These are phyloP conservation scores for Aspergillus sparsus DNA, from an alignment of 495 filamentous ascomycete genomes.

Conservation along the genomic window DNA sequence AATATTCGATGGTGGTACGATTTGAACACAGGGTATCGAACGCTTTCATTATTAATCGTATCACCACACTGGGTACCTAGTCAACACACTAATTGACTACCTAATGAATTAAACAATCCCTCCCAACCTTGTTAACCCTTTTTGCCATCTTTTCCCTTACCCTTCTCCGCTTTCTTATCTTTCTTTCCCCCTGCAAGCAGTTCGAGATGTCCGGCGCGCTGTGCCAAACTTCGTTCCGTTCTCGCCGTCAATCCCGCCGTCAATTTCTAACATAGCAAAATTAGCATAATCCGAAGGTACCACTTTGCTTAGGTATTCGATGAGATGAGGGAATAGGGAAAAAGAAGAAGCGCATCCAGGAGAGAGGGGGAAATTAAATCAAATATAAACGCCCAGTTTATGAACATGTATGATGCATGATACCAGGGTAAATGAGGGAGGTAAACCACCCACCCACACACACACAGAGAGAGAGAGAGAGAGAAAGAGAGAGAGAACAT, in stretches of 20 bases:
- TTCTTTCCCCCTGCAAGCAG: constrained; percentile 67
- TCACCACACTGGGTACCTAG: constrained; percentile 5
- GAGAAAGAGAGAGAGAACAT: constrained; percentile 15
- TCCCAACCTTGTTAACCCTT: constrained; percentile 12
- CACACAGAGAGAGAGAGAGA: neutral
- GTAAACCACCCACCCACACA: no score
- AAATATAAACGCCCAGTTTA: no score
- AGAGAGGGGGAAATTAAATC: no score
- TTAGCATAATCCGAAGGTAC: no score
- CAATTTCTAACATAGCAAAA: constrained; percentile 51
- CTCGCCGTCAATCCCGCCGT: constrained; percentile 60
- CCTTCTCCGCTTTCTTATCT: constrained; percentile 39
- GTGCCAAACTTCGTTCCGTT: constrained; percentile 67
- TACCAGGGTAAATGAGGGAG: no score
- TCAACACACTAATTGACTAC: neutral
- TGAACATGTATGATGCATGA: no score
- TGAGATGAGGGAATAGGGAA: no score
- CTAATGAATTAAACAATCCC: constrained; percentile 5
- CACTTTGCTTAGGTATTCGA: no score
- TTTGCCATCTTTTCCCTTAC: constrained; percentile 24
- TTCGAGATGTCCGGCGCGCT: constrained; percentile 74
- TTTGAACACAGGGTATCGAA: constrained; percentile 18
- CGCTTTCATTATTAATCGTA: constrained; percentile 29
- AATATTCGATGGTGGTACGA: no score
- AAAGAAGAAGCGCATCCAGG: no score